Conservation (phyloP, 2,329 filamentous ascomycete species). For the Aspergillus clavatus region DNA sequence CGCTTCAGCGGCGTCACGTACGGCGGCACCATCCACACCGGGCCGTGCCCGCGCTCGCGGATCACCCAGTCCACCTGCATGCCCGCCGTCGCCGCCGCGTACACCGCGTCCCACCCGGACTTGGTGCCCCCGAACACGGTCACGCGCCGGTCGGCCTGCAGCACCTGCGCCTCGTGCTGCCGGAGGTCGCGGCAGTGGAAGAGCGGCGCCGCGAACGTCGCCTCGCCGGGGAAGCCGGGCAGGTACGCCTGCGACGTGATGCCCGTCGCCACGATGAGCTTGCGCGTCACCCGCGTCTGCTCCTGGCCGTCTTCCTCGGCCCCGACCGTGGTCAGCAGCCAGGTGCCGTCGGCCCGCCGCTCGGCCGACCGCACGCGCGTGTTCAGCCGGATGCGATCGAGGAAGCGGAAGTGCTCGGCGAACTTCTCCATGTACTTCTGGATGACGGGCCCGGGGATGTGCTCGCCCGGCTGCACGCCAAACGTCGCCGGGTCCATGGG, state of each 20-base stretch:
- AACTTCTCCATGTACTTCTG: constrained; percentile 56
- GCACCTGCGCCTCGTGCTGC: constrained; percentile 26
- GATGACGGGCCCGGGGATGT: constrained; percentile 55
- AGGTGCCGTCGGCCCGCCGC: constrained; percentile 36
- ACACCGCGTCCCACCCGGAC: constrained; percentile 60
- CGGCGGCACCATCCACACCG: constrained; percentile 39
- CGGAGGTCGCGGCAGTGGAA: constrained; percentile 56
- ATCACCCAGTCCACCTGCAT: constrained; percentile 45
- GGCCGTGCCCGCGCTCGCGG: constrained; percentile 39
- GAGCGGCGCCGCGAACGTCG: constrained; percentile 49
- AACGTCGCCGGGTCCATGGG: constrained; percentile 59
- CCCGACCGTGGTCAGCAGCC: constrained; percentile 26
- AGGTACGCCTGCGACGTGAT: constrained; percentile 55
- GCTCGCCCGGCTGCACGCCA: constrained; percentile 46
- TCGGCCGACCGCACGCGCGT: constrained; percentile 49
- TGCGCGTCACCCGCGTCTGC: constrained; percentile 31
- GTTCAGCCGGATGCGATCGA: constrained; percentile 46
- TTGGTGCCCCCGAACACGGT: constrained; percentile 58
- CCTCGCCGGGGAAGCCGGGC: constrained; percentile 48
- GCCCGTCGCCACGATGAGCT: constrained; percentile 59
- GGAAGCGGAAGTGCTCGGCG: constrained; percentile 50
- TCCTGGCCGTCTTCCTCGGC: constrained; percentile 11
- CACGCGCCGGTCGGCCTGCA: constrained; percentile 29
- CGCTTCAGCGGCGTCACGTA: constrained; percentile 64
- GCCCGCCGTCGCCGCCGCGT: constrained; percentile 52